Percentiles rank a stretch among this genome's conserved stretches.
phyloP scores from a whole-genome alignment of 192 early-diverging fungal genomes.

The Coemansia sp. region DNA sequence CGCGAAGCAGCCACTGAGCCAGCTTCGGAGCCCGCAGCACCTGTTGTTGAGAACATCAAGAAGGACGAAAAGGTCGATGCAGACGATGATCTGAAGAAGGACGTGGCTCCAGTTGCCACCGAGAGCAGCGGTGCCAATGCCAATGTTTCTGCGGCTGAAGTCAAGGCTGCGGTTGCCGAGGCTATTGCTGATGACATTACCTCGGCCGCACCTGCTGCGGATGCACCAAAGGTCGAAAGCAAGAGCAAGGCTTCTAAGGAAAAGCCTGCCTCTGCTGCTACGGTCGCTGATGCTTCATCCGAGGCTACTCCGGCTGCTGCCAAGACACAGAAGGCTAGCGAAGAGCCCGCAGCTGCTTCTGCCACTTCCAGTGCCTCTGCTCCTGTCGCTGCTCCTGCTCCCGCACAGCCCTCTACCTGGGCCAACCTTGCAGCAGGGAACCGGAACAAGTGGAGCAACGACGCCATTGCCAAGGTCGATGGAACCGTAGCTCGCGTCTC shows the following conservation, averaged over 20 bases:
- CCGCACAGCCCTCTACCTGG: slow-evolving; percentile 73
- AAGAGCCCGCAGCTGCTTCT: slow-evolving; percentile 7
- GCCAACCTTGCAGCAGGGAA: slow-evolving; percentile 69
- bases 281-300: slow-evolving; percentile 10
- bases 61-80: slow-evolving; percentile 46
- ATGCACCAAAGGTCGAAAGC: too few relatives aligned
- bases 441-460: slow-evolving; percentile 58
- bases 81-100: slow-evolving; percentile 25
- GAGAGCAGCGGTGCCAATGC: slow-evolving; percentile 13
- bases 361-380: background rate
- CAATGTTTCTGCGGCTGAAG: background rate
- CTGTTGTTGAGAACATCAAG: slow-evolving; percentile 18
- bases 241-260: slow-evolving; percentile 37
- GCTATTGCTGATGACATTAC: slow-evolving; percentile 10
- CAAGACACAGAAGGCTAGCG: slow-evolving; percentile 12
- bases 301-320: background rate
- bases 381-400: background rate
- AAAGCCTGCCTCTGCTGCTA: slow-evolving; percentile 29
- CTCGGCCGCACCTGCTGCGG: slow-evolving; percentile 16
- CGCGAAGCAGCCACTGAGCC: slow-evolving; percentile 30
- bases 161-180: too few relatives aligned
- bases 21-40: slow-evolving; percentile 10
- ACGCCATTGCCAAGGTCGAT: slow-evolving; percentile 54
- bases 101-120: slow-evolving; percentile 16
- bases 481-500: slow-evolving; percentile 56